These are phyloP conservation scores for Bruguiera sexangula DNA, from an alignment of 345 rosid genomes.

Conservation along the genomic window DNA sequence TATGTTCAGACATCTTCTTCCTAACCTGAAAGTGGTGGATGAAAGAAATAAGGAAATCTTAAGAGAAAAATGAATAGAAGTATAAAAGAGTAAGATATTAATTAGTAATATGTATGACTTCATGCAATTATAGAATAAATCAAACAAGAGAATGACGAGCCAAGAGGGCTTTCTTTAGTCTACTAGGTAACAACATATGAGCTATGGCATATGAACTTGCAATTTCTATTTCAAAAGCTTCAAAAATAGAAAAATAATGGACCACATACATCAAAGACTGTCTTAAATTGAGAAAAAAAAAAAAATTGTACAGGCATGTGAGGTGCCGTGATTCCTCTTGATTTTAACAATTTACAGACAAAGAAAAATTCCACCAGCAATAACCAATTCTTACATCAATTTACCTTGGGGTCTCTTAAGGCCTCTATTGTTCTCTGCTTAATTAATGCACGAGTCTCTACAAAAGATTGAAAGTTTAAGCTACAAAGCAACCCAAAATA, in stretches of 20 bases:
- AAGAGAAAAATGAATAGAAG: neutral
- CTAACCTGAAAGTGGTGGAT: constrained; percentile 46
- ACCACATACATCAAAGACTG: constrained; percentile 1
- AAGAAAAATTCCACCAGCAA: constrained; percentile 3
- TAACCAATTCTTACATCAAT: constrained; percentile 63
- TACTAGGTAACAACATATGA: neutral
- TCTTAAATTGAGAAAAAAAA: constrained; percentile 2
- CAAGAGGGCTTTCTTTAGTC: neutral
- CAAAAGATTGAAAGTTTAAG: constrained; percentile 15
- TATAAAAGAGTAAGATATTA: neutral
- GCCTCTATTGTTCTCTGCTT: constrained; percentile 82
- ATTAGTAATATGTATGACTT: neutral
- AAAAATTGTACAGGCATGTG: neutral
- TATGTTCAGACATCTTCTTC: constrained; percentile 67
- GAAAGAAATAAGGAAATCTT: neutral
- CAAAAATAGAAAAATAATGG: neutral
- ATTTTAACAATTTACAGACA: constrained; percentile 6
- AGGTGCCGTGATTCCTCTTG: constrained; percentile 1
- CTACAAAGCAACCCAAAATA: neutral
- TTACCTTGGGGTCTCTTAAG: constrained; percentile 91
- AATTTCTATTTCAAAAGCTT: constrained; percentile 2
- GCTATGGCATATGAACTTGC: neutral
- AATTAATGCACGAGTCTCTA: constrained; percentile 74
- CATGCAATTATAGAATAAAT: neutral
- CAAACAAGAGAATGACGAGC: neutral